phyloP scores from a whole-genome alignment of 306 rosid species.

The Cucumis melo region DNA sequence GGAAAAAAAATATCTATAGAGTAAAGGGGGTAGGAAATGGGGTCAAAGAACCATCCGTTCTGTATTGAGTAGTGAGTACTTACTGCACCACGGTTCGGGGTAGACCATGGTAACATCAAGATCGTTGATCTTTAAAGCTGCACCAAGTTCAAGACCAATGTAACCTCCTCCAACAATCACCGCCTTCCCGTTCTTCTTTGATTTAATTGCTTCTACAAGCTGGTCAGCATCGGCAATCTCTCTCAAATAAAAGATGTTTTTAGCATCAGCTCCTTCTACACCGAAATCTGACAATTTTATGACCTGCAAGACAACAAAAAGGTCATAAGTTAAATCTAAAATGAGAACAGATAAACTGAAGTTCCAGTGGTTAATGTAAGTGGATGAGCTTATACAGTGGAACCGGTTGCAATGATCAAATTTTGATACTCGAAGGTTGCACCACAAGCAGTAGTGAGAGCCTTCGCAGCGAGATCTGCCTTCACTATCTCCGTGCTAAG shows the following conservation, averaged over 20 bases:
- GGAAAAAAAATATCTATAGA: background rate
- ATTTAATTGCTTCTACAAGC: conserved; percentile 52
- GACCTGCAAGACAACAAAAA: conserved; percentile 27
- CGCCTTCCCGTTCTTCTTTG: conserved; percentile 71
- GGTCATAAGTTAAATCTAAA: background rate
- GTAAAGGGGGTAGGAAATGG: background rate
- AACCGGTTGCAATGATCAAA: conserved; percentile 84
- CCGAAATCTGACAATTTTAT: conserved; percentile 75
- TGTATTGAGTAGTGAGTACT: conserved; percentile 36
- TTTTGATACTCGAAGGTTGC: conserved; percentile 53
- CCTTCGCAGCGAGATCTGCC: conserved; percentile 62
- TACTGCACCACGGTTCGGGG: conserved; percentile 99
- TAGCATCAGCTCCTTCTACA: conserved; percentile 91
- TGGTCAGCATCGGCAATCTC: conserved; percentile 87
- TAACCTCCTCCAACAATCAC: conserved; percentile 98
- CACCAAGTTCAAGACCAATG: conserved; percentile 92
- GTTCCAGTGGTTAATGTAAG: background rate
- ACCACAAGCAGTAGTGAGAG: conserved; percentile 54
- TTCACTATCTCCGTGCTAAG: conserved; percentile 79
- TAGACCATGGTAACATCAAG: conserved; percentile 79
- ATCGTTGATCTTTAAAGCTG: conserved; percentile 63
- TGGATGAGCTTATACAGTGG: conserved; percentile 41
- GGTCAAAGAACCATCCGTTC: background rate
- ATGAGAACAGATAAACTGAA: background rate
- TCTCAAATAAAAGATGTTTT: conserved; percentile 86